phyloP scores from a whole-genome alignment of 306 rosid species.

The Sicyos edulis region DNA sequence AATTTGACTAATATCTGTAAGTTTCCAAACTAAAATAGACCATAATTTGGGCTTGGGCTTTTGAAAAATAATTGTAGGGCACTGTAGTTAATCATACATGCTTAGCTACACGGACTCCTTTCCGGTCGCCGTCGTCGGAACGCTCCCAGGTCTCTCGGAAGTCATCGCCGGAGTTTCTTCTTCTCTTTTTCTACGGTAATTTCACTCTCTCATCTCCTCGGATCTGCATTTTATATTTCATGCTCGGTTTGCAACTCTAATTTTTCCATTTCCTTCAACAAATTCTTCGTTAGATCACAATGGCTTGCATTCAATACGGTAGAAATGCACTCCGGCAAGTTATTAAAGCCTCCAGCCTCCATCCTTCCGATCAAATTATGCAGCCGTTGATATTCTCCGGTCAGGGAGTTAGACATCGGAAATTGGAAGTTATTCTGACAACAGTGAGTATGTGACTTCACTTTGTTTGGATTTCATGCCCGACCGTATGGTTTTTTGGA shows the following conservation, averaged over 20 bases:
- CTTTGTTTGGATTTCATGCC: not conserved
- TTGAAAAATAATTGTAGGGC: not conserved
- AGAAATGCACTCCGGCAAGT: conserved; percentile 55
- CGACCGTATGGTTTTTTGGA: not conserved
- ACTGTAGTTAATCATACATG: not conserved
- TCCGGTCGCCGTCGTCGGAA: not conserved
- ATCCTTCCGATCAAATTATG: conserved; percentile 33
- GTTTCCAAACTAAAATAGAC: not conserved
- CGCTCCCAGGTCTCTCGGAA: not conserved
- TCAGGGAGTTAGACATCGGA: conserved; percentile 71
- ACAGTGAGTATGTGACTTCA: conserved; percentile 36
- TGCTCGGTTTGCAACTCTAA: not conserved
- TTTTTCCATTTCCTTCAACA: conserved; percentile 1
- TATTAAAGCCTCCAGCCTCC: conserved; percentile 33
- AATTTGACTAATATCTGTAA: too few relatives aligned
- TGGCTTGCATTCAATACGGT: conserved; percentile 53
- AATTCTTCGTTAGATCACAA: not conserved
- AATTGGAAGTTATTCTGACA: conserved; percentile 75
- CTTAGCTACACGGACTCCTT: not conserved
- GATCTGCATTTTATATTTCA: not conserved
- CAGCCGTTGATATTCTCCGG: conserved; percentile 55
- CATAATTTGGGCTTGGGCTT: not conserved
- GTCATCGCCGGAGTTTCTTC: not conserved
- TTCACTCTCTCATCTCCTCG: not conserved
- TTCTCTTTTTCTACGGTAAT: not conserved